Evolutionary conservation across 805 yeast genomes (phyloP).

Genomic region (Phaffomyces opuntiae): DNA sequence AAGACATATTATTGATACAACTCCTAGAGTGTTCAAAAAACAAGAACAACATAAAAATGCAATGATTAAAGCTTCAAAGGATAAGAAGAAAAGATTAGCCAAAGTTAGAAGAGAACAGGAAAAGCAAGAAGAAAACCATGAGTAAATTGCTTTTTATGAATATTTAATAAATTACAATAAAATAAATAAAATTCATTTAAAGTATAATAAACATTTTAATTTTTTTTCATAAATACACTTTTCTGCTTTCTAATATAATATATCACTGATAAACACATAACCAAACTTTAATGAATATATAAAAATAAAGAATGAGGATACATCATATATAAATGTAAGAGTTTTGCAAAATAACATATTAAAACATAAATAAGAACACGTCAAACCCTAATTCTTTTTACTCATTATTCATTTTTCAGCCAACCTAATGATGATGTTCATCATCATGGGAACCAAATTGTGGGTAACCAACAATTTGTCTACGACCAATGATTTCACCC

Average conservation of each 20-base stretch:
- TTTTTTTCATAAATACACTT: conserved; percentile 2
- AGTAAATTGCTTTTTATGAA: too few relatives aligned
- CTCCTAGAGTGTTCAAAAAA: conserved; percentile 58
- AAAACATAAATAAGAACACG: too few relatives aligned
- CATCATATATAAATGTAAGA: too few relatives aligned
- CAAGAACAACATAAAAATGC: conserved; percentile 57
- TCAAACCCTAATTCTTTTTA: too few relatives aligned
- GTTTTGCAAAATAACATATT: too few relatives aligned
- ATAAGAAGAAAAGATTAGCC: conserved; percentile 30
- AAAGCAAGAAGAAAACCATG: background rate
- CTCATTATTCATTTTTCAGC: too few relatives aligned
- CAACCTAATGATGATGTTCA: conserved; percentile 6
- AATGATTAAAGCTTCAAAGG: conserved; percentile 74
- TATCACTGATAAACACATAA: background rate
- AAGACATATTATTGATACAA: conserved; percentile 78
- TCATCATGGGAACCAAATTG: conserved; percentile 37
- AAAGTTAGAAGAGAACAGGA: conserved; percentile 1
- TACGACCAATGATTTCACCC: conserved; percentile 96
- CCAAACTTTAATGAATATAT: background rate
- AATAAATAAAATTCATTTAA: too few relatives aligned
- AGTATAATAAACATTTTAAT: background rate
- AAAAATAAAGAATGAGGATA: background rate
- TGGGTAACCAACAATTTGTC: conserved; percentile 87
- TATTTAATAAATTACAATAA: background rate
- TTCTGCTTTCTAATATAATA: background rate